Evolutionary conservation across 2,329 filamentous ascomycete species (phyloP).

Genomic region (Penicillium sp.): DNA sequence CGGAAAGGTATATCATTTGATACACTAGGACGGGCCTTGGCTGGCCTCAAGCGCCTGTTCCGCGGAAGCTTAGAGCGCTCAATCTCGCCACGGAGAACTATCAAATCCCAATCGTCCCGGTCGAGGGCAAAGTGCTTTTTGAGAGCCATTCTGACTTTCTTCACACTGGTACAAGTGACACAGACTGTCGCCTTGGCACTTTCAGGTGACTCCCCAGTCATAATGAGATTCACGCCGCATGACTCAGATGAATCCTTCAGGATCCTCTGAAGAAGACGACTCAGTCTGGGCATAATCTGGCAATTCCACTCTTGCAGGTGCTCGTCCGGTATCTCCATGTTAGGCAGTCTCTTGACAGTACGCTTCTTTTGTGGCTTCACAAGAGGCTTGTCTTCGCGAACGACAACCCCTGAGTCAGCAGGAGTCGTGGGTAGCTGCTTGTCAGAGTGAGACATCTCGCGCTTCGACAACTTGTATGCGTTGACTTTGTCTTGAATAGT

Average conservation of each 20-base stretch:
- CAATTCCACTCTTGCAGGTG: conserved; percentile 58
- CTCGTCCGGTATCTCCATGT: conserved; percentile 52
- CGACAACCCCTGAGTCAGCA: conserved; percentile 11
- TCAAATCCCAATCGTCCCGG: conserved; percentile 54
- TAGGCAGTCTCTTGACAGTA: conserved; percentile 45
- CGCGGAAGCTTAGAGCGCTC: conserved; percentile 52
- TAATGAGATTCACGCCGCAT: conserved; percentile 58
- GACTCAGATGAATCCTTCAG: conserved; percentile 59
- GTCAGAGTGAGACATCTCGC: conserved; percentile 16
- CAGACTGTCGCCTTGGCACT: conserved; percentile 60
- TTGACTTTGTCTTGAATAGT: conserved; percentile 21
- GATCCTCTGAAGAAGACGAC: conserved; percentile 56
- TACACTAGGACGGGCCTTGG: conserved; percentile 29
- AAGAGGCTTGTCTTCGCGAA: conserved; percentile 25
- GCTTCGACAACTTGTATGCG: conserved; percentile 14
- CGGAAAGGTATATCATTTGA: conserved; percentile 27
- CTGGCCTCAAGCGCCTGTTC: conserved; percentile 40
- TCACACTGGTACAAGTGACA: conserved; percentile 58
- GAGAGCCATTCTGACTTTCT: conserved; percentile 56
- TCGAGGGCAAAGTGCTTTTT: conserved; percentile 57
- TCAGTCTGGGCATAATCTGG: conserved; percentile 54
- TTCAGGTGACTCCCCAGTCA: conserved; percentile 56
- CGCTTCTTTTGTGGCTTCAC: conserved; percentile 39
- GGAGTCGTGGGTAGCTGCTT: conserved; percentile 21
- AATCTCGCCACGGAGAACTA: conserved; percentile 58